Evolutionary conservation across 768 basidiomycete species (phyloP), one percentile per base, ranked within the genome.

Genomic region (Trametes villosa): DNA sequence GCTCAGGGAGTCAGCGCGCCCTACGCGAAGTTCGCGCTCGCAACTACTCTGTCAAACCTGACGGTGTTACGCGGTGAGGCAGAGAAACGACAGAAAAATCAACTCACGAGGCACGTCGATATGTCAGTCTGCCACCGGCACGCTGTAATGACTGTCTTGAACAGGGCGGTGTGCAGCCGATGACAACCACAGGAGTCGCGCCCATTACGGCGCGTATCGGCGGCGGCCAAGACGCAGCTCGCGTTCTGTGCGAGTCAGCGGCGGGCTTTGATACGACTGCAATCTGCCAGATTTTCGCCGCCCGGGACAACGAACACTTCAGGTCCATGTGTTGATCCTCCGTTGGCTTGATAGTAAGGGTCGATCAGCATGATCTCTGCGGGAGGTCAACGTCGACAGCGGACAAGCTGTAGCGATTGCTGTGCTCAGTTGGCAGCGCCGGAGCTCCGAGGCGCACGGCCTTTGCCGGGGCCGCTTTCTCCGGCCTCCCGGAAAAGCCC

Each of bases 11-110:
- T 31, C 17, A 13, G 6, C 26, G 12, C 7, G 20, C 12, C 22
- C 7, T 12, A 29, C 36, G 15, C 29, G 18, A 20, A 24, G 55
- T n/a, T n/a, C 26, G 47, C 38, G 56, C 47, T 41, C 29, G 30
- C 56, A 47, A 57, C 47, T 57, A 57, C 56, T 49, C 38, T 41
- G 47, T 57, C 47, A 57, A 33, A 49, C 9, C 29, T 30, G 29
- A 49, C 29, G 26, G 15, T 42, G 44, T 30, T 22, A n/a, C 27
- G 40, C 36, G n/a, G 13, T 33, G 31, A 12, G 31, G 29, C 42
- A 11, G 47, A 15, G 30, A 9, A 17, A 2, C 29, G 9, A 22
- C 4, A 41, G 56, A n/a, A 57, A 36, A 40, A 29, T 34, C 24
- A 36, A 49, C 56, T 57, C 56, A 49, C 56, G 24, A 49, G 48